Conservation (phyloP, 305 asterid genomes). For the Nicotiana rustica region DNA sequence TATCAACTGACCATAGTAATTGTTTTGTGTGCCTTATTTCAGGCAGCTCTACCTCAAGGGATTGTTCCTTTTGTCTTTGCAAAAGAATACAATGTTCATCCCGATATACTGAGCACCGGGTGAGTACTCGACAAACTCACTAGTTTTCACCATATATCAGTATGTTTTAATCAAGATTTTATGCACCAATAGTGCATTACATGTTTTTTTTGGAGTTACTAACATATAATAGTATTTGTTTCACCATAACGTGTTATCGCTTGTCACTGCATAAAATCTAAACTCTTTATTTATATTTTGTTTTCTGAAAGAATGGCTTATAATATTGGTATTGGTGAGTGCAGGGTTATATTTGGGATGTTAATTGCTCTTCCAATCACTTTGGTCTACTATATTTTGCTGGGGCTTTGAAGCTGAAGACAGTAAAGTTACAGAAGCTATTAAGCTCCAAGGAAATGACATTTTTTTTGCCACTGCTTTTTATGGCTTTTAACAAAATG, state of each 20-base stretch:
- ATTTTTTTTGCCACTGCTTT: constrained; percentile 44
- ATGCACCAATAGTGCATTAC: not conserved
- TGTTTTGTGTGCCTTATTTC: not conserved
- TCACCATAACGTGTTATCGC: not conserved
- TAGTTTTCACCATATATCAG: not conserved
- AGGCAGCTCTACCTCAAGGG: constrained; percentile 98
- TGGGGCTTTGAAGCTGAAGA: constrained; percentile 67
- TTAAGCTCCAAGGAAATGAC: constrained; percentile 36
- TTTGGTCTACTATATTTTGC: constrained; percentile 75
- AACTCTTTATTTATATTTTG: not conserved
- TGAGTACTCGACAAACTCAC: constrained; percentile 40
- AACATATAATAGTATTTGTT: not conserved
- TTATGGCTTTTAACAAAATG: constrained; percentile 59
- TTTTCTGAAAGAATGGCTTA: not conserved
- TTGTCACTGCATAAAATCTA: not conserved
- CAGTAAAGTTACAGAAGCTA: constrained; percentile 4
- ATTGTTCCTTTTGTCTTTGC: constrained; percentile 94
- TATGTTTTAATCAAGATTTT: not conserved
- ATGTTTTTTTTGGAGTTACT: not conserved
- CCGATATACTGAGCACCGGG: constrained; percentile 96
- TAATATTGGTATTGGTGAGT: not conserved
- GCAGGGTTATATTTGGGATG: constrained; percentile 98
- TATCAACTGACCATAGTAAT: not conserved
- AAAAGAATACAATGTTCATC: constrained; percentile 90
- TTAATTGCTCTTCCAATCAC: constrained; percentile 89